A percentile compares a stretch with the other conserved stretches of the same genome.
Conservation (phyloP, 2,329 filamentous ascomycete species). For the Nothophoma quercina region DNA sequence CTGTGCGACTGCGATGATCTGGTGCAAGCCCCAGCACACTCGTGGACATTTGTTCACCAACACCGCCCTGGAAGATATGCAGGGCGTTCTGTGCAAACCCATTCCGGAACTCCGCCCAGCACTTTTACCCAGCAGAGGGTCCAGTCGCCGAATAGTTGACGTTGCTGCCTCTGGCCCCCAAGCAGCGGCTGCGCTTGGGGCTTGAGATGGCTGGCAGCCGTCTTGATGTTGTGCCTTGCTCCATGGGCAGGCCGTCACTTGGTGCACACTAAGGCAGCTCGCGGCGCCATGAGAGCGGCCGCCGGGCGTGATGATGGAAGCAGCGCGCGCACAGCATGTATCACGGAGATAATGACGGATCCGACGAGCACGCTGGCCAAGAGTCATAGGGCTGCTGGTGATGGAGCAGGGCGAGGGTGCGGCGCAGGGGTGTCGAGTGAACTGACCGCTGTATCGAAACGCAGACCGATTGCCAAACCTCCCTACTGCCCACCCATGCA, state of each 20-base stretch:
- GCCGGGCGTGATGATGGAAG: conserved; percentile 10
- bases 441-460: conserved; percentile 37
- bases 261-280: neutral
- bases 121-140: conserved; percentile 15
- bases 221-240: neutral
- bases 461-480: conserved; percentile 21
- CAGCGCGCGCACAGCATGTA: conserved; percentile 17
- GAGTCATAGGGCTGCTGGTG: conserved; percentile 35
- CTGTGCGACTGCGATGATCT: conserved; percentile 16
- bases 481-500: conserved; percentile 27
- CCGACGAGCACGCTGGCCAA: conserved; percentile 25
- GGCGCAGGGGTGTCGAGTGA: conserved; percentile 22
- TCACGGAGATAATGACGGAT: conserved; percentile 31
- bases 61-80: conserved; percentile 19
- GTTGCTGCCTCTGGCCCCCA: conserved; percentile 15
- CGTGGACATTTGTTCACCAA: conserved; percentile 18
- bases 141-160: conserved; percentile 3
- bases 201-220: conserved; percentile 14
- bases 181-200: conserved; percentile 6
- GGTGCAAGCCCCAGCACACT: conserved; percentile 20
- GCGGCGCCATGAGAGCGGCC: conserved; percentile 6
- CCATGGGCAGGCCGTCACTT: conserved; percentile 1
- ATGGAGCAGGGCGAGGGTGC: conserved; percentile 9
- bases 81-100: conserved; percentile 16
- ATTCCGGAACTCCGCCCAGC: conserved; percentile 20